Percentiles rank a stretch among this genome's conserved stretches.
Evolutionary conservation across 1,284 basidiomycete genomes (phyloP).

Genomic region (Ceratobasidium sp.): DNA sequence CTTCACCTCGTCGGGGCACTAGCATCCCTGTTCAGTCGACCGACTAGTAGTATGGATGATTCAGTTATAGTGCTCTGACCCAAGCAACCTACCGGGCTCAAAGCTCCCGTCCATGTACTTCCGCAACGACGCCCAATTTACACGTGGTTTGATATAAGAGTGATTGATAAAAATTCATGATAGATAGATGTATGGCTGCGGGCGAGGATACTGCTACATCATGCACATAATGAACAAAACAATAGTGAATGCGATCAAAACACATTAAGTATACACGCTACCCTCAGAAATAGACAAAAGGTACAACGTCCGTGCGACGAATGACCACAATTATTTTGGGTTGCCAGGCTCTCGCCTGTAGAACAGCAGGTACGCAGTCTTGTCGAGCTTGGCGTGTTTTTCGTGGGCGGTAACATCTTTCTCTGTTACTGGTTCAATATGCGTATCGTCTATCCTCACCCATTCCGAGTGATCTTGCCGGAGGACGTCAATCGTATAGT

Average conservation of each 20-base stretch:
- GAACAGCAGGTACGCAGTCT: constrained; percentile 88
- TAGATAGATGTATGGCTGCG: constrained; percentile 38
- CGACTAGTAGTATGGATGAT: too few species aligned
- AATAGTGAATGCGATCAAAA: constrained; percentile 22
- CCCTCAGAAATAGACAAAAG: constrained; percentile 36
- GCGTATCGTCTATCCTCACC: constrained; percentile 93
- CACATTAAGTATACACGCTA: constrained; percentile 35
- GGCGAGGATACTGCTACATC: constrained; percentile 38
- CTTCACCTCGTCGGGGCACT: too few species aligned
- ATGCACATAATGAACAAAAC: constrained; percentile 31
- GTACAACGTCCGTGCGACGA: constrained; percentile 20
- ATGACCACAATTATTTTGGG: constrained; percentile 19
- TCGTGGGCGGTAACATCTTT: constrained; percentile 55
- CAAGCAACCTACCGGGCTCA: too few species aligned
- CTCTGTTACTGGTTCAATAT: constrained; percentile 72
- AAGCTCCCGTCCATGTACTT: too few species aligned
- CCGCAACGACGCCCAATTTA: too few species aligned
- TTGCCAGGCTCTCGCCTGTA: constrained; percentile 59
- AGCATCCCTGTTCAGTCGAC: too few species aligned
- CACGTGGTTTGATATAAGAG: too few species aligned
- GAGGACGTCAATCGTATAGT: constrained; percentile 92
- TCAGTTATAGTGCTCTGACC: too few species aligned
- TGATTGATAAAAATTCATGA: constrained; percentile 28
- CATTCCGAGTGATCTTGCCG: constrained; percentile 78
- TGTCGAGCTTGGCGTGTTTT: constrained; percentile 56